phyloP scores from a whole-genome alignment of 2,329 filamentous ascomycete genomes.

The Phaeomoniella chlamydospora region DNA sequence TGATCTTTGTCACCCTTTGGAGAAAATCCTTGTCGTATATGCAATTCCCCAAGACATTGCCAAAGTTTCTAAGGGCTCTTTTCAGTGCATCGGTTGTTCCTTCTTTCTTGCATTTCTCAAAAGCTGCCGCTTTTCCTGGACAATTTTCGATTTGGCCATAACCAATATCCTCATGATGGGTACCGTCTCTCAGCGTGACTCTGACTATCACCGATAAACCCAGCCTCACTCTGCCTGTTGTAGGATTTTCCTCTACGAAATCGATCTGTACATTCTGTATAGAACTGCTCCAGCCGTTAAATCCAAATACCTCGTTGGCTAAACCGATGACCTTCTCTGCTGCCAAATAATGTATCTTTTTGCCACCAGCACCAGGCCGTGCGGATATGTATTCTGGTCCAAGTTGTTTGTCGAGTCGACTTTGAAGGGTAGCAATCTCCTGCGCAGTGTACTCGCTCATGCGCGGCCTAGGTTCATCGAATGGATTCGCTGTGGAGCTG shows the following conservation, averaged over 20 bases:
- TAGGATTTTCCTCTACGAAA: conserved; percentile 73
- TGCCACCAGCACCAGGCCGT: conserved; percentile 65
- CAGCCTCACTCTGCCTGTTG: conserved; percentile 65
- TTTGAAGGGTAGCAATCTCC: conserved; percentile 78
- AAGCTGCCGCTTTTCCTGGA: conserved; percentile 86
- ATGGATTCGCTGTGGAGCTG: conserved; percentile 51
- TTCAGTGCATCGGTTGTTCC: conserved; percentile 91
- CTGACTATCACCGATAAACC: conserved; percentile 83
- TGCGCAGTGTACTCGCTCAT: conserved; percentile 75
- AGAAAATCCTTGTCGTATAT: conserved; percentile 95
- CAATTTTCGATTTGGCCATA: conserved; percentile 96
- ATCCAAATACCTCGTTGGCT: conserved; percentile 89
- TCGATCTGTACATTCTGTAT: conserved; percentile 92
- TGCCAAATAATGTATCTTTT: conserved; percentile 85
- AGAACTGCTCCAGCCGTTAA: conserved; percentile 95
- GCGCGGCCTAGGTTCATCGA: conserved; percentile 54
- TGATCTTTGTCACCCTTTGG: conserved; percentile 77
- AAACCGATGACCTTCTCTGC: conserved; percentile 93
- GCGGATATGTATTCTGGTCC: conserved; percentile 93
- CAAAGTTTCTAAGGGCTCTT: conserved; percentile 76
- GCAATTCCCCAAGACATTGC: conserved; percentile 95
- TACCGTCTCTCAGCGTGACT: conserved; percentile 80
- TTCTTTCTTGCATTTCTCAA: conserved; percentile 98
- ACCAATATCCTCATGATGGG: conserved; percentile 95
- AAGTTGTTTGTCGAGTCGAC: conserved; percentile 78